Base-by-base conservation (phyloP, 148 eudicot genomes). In the Salicornia ramosissima region DNA sequence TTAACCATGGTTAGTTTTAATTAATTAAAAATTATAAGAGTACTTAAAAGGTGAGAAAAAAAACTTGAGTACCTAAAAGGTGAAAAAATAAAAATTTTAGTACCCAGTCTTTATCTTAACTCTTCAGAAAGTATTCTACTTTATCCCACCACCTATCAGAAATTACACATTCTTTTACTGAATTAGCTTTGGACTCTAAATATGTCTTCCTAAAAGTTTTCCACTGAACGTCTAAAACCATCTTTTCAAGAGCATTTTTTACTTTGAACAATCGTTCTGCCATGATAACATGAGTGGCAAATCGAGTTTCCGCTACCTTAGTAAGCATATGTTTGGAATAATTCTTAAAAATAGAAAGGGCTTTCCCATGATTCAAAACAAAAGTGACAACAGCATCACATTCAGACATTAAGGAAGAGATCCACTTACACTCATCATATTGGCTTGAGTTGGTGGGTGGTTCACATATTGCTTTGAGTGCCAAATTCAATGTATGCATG, bases 91-190 rank as follows among this genome's bases (percentile, higher is more conserved):
- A n/a, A n/a, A n/a, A n/a, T n/a, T n/a, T n/a, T n/a, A n/a, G n/a
- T n/a, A n/a, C n/a, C n/a, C n/a, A n/a, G n/a, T n/a, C n/a, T n/a
- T n/a, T n/a, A n/a, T n/a, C n/a, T n/a, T n/a, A n/a, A n/a, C n/a
- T n/a, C n/a, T 30, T 66, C 13, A 64, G 8, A 43, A 64, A 43
- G 21, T 65, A 65, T 2, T 65, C 69, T 26, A 65, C 51, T 28
- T 65, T 65, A 6, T 65, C 55, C 69, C 55, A 65, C 69, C 69
- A 65, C 13, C 34, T 57, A 57, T 57, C n/a, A 57, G 29, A n/a
- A 46, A 33, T 67, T 21, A 50, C 36, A 43, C 47, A 43, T 43
- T 43, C 47, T 43, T 43, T 43, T 43, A 43, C 13, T 43, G 47
- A 8, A 43, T 54, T 16, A 49, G 5, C 21, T 29, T 67, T 49